Base-by-base conservation (phyloP, 352 stramenopile species). In the Pythium periplocum region DNA sequence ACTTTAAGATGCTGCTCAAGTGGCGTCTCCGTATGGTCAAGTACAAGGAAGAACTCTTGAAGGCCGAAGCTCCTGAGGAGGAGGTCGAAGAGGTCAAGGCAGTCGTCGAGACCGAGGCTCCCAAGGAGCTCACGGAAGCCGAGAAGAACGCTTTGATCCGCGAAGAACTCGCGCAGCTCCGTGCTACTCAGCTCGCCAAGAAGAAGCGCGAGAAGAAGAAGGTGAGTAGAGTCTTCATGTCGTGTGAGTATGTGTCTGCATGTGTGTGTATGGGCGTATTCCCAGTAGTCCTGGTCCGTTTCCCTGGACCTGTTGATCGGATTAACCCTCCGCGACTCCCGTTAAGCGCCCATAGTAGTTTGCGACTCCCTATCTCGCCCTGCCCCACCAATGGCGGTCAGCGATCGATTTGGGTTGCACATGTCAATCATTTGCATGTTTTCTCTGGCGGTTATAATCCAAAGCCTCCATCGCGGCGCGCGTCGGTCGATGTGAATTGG, bases 1-100 rank as follows among this genome's bases (percentile, higher is more conserved):
- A 99, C 58, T 99, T 99, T 55, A 98, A 98, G 69, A 73, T 73
- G 31, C 61, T 99, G 26, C 69, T 99, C 8, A 98, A 95, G 51
- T 99, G 98, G 98, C 85, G 97, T 17, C 73, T 96, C 4, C 96
- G 96, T 37, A 98, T 99, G 82, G 62, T 74, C 4, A 84, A 86
- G 54, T 93, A 91, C 72, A 91, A 90, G 51, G 72, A 87, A 2
- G 82, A 93, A 44, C 71, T 95, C 4, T 44, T 93, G 2, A 91
- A 90, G 65, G 76, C 75, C 2, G 55, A 83, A 1, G 70, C 70
- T 0, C 68, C 72, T 0, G 62, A 78, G 1, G 72, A 87, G 11
- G 68, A 74, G 0, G 61, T 69, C 0, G 64, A 85, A n/a, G 69
- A 75, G 4, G 55, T 39, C 9, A 71, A 85, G 34, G 46, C 59